Percentiles rank a stretch among this genome's conserved stretches.
These are phyloP conservation scores for Xylaria sp. DNA, from an alignment of 2,329 filamentous ascomycete genomes.

Conservation along the genomic window DNA sequence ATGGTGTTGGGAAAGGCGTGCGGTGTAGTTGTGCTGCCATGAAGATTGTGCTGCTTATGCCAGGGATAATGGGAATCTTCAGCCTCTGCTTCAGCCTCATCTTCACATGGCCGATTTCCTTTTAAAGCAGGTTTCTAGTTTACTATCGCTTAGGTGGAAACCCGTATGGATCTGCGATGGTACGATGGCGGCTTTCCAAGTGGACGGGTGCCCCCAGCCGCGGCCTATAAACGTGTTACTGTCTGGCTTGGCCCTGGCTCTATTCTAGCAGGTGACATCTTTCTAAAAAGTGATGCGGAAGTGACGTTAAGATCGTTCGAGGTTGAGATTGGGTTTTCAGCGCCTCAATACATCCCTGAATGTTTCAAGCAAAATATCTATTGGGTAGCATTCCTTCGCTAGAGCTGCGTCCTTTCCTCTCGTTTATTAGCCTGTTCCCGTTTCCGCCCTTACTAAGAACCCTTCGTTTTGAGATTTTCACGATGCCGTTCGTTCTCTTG, in stretches of 20 bases:
- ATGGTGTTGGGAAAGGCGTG: slow-evolving; percentile 7
- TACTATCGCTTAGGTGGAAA: slow-evolving; percentile 13
- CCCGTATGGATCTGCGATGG: slow-evolving; percentile 39
- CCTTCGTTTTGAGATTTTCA: background rate
- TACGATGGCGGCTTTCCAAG: slow-evolving; percentile 37
- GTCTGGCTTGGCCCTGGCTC: slow-evolving; percentile 40
- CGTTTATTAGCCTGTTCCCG: slow-evolving; percentile 10
- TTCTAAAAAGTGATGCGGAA: slow-evolving; percentile 19
- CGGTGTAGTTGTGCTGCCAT: slow-evolving; percentile 8
- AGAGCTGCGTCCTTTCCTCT: slow-evolving; percentile 6
- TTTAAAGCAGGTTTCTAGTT: slow-evolving; percentile 3
- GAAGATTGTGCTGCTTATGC: slow-evolving; percentile 4
- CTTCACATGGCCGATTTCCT: slow-evolving; percentile 13
- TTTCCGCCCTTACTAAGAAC: background rate
- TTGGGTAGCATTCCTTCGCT: slow-evolving; percentile 12
- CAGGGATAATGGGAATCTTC: slow-evolving; percentile 34
- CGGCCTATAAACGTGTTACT: slow-evolving; percentile 32
- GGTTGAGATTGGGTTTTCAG: slow-evolving; percentile 14
- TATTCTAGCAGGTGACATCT: slow-evolving; percentile 44
- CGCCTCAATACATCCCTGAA: slow-evolving; percentile 3
- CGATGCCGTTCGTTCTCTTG: slow-evolving; percentile 16
- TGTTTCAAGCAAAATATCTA: background rate
- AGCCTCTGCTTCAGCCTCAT: slow-evolving; percentile 40
- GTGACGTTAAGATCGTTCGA: slow-evolving; percentile 25
- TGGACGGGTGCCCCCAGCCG: slow-evolving; percentile 6